Evolutionary conservation across 257 asterid species (phyloP).

Genomic region (Nicotiana benthamiana): DNA sequence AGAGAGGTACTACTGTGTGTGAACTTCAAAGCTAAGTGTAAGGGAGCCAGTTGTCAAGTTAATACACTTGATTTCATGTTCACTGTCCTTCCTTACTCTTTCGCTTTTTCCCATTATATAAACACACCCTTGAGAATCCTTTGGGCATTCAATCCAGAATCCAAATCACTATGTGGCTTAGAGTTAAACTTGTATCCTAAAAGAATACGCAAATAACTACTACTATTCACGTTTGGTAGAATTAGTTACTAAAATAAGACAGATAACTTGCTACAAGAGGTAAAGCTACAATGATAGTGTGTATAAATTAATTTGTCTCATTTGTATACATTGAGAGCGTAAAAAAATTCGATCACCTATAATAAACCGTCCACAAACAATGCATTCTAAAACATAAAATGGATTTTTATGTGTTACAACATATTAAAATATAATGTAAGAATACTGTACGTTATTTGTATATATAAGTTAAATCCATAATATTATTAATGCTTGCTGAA

Average conservation of each 20-base stretch:
- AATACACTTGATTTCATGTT: slow-evolving; percentile 4
- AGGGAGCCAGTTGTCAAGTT: slow-evolving; percentile 24
- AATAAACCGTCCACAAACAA: too few relatives aligned
- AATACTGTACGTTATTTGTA: too few relatives aligned
- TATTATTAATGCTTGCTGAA: too few relatives aligned
- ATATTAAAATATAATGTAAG: not conserved
- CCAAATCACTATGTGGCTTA: slow-evolving; percentile 16
- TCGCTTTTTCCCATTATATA: slow-evolving; percentile 30
- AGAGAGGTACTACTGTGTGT: not conserved
- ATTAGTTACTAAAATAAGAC: not conserved
- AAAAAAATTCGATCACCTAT: not conserved
- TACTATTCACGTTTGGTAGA: not conserved
- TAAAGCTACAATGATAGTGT: not conserved
- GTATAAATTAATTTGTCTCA: not conserved
- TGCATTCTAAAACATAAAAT: too few relatives aligned
- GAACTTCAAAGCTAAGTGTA: slow-evolving; percentile 8
- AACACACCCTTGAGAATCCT: slow-evolving; percentile 36
- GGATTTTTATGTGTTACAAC: not conserved
- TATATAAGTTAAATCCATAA: too few relatives aligned
- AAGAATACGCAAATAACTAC: too few relatives aligned
- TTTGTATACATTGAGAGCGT: not conserved
- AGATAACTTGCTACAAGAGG: too few relatives aligned
- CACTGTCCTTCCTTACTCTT: slow-evolving; percentile 8
- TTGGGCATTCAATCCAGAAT: slow-evolving; percentile 13
- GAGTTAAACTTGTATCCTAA: too few relatives aligned